A percentile compares a stretch with the other conserved stretches of the same genome.
Conservation (phyloP, 306 rosid species). For the Cyamopsis tetragonoloba region DNA sequence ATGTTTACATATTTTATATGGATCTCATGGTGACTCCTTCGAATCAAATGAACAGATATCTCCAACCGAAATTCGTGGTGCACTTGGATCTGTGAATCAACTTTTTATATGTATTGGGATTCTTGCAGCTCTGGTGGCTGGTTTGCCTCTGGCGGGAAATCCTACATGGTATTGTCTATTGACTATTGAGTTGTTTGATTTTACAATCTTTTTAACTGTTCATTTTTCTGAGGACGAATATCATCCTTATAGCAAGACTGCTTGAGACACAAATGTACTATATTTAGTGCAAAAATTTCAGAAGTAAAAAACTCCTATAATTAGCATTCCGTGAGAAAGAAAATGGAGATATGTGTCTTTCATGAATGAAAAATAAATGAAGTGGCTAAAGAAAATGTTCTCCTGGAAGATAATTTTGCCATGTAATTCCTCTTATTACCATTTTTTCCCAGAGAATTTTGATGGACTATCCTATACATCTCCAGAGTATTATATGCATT, state of each 20-base stretch:
- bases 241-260: not conserved
- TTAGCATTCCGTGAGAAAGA: not conserved
- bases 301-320: not conserved
- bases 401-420: not conserved
- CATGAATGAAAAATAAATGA: not conserved
- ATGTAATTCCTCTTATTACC: not conserved
- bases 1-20: not conserved
- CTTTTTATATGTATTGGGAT: slow-evolving; percentile 88
- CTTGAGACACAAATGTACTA: not conserved
- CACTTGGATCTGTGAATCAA: slow-evolving; percentile 90
- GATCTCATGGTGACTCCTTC: slow-evolving; percentile 3
- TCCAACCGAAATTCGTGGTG: slow-evolving; percentile 92
- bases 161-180: slow-evolving; percentile 67
- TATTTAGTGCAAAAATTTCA: not conserved
- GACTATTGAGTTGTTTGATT: slow-evolving; percentile 32
- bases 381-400: not conserved
- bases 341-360: not conserved
- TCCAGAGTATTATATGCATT: not conserved
- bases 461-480: not conserved
- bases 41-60: slow-evolving; percentile 63
- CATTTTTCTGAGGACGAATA: not conserved
- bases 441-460: not conserved
- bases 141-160: slow-evolving; percentile 87
- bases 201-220: not conserved
- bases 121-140: slow-evolving; percentile 81